Evolutionary conservation across 345 rosid species (phyloP).

Genomic region (Dovyalis caffra): DNA sequence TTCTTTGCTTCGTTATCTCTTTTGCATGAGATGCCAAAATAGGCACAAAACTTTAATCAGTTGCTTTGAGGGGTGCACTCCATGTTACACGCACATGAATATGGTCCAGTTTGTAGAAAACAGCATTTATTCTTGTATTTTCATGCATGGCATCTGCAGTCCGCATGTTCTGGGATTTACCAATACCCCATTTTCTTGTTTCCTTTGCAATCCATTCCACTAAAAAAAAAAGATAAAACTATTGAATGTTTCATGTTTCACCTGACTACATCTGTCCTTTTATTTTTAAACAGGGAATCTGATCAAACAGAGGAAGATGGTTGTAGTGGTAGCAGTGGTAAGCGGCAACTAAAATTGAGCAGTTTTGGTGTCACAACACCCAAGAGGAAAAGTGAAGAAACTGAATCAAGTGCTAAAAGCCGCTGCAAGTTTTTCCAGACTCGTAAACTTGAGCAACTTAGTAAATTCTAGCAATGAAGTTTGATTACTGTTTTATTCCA

Average conservation of each 20-base stretch:
- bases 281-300: constrained; percentile 50
- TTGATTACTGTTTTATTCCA: neutral
- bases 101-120: neutral
- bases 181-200: neutral
- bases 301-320: constrained; percentile 63
- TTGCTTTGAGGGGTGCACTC: neutral
- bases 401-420: constrained; percentile 79
- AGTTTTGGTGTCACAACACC: constrained; percentile 57
- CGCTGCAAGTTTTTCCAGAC: constrained; percentile 84
- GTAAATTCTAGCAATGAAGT: constrained; percentile 48
- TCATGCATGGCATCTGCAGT: neutral
- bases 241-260: neutral
- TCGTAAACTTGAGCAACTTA: constrained; percentile 71
- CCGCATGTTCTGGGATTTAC: neutral
- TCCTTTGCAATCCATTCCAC: neutral
- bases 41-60: neutral
- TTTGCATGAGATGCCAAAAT: neutral
- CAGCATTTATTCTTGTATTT: neutral
- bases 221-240: neutral
- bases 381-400: constrained; percentile 70
- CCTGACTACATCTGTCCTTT: neutral
- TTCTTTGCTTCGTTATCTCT: neutral
- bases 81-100: constrained; percentile 1
- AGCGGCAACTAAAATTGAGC: constrained; percentile 67
- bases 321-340: constrained; percentile 40